Conservation (phyloP, 352 stramenopile genomes). For the Pythium aristosporum region DNA sequence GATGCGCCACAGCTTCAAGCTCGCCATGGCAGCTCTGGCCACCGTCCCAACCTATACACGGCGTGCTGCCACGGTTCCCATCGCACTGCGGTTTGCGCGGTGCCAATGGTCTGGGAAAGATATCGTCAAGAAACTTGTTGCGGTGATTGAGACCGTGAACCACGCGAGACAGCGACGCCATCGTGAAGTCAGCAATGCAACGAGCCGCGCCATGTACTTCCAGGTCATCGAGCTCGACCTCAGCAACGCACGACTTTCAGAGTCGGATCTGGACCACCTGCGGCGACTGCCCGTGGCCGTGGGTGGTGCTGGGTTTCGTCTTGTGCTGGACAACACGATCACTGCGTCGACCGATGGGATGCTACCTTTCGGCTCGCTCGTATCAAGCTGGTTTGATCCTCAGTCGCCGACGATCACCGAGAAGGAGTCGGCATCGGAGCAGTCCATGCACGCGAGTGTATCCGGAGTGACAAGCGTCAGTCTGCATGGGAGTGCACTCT, state of each 20-base stretch:
- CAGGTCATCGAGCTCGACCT: conserved; percentile 18
- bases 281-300: not conserved
- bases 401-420: not conserved
- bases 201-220: conserved; percentile 14
- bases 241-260: conserved; percentile 1
- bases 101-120: conserved; percentile 3
- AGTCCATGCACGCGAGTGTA: not conserved
- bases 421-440: not conserved
- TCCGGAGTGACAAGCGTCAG: not conserved
- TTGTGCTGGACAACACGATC: conserved; percentile 32
- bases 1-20: conserved; percentile 32
- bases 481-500: conserved; percentile 36
- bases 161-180: not conserved
- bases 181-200: conserved; percentile 14
- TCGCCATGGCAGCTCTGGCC: conserved; percentile 28
- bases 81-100: conserved; percentile 34
- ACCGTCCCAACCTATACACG: conserved; percentile 8
- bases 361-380: conserved; percentile 28
- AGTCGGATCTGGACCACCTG: not conserved
- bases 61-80: conserved; percentile 15
- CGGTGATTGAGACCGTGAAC: conserved; percentile 6
- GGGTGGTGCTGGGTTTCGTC: conserved; percentile 3
- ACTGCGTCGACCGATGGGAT: not conserved
- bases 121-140: not conserved
- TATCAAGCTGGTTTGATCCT: conserved; percentile 31